Evolutionary conservation across 805 yeast genomes (phyloP), one percentile per base, ranked within the genome.

Genomic region (Cyberlindnera mycetangii): DNA sequence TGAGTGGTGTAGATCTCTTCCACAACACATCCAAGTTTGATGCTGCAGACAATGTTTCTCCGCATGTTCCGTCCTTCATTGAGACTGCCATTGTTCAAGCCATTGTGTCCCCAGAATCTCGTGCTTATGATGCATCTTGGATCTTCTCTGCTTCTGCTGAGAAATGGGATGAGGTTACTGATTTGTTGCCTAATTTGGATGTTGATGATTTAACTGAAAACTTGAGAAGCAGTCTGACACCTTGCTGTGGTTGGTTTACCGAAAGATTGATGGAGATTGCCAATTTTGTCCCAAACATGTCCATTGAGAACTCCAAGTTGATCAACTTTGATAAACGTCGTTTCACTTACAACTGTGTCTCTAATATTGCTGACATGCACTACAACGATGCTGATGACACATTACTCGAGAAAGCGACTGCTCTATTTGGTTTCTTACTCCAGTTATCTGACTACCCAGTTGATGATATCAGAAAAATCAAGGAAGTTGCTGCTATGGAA

Each of bases 171-270:
- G 49, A 58, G 32, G 63, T 59, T 48, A 49, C 55, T 14, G 63
- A 54, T 38, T 58, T 69, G 37, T 54, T 60, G 49, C 70, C 72
- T 18, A 54, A 64, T 42, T 51, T 61, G 47, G 71, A 69, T 44
- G 59, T 58, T 30, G 61, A 62, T 27, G 60, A 60, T 45, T 50
- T 62, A 40, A 46, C 60, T 4, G 64, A 54, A n/a, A 53, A 48
- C 4, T 49, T 49, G 49, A 50, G 62, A 46, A 71, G 72, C 42
- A 73, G 81, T 0, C 66, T 87, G 39, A 78, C 89, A 6, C 93
- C 96, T 2, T 90, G 97, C 58, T 78, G 89, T 47, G 97, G 97
- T 10, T 92, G 98, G 98, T 71, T 89, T 40, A 70, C 85, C 19
- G 92, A 85, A 54, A 79, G 95, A 49, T 67, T 92, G 50, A 60